Percentiles rank a stretch among this genome's conserved stretches.
phyloP scores from a whole-genome alignment of 441 rosid genomes.

The Breynia disticha region DNA sequence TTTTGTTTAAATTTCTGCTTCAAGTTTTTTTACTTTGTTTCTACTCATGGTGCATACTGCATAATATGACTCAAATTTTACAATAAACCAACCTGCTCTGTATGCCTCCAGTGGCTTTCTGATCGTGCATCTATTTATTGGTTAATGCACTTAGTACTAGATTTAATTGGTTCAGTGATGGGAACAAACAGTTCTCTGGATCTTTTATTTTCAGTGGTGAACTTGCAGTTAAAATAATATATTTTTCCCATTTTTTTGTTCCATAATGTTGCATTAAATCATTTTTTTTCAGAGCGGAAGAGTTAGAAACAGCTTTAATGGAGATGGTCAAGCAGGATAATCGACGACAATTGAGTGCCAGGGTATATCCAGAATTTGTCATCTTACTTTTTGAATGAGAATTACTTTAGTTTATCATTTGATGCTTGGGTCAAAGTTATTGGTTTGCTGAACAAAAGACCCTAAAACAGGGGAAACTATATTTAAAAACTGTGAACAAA shows the following conservation, averaged over 20 bases:
- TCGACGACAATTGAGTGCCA: conserved; percentile 83
- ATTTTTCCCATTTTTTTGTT: not conserved
- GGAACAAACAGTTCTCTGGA: too few species aligned
- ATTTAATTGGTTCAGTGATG: too few species aligned
- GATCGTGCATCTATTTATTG: too few species aligned
- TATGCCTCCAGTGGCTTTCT: too few species aligned
- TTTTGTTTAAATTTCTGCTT: too few species aligned
- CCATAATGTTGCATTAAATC: conserved; percentile 5
- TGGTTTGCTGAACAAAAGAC: not conserved
- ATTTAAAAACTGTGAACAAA: not conserved
- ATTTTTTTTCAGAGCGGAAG: conserved; percentile 66
- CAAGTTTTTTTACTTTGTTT: too few species aligned
- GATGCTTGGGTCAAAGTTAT: not conserved
- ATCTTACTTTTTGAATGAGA: not conserved
- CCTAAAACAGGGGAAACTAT: not conserved
- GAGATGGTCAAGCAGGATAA: conserved; percentile 97
- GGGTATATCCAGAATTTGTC: conserved; percentile 30
- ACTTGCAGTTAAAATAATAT: too few species aligned
- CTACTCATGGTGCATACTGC: too few species aligned
- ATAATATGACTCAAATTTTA: too few species aligned
- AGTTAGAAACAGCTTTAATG: conserved; percentile 97
- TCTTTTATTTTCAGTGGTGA: too few species aligned
- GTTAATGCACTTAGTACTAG: too few species aligned
- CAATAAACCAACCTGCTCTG: too few species aligned
- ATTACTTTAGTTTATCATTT: not conserved